Evolutionary conservation across 495 filamentous ascomycete species (phyloP), one percentile per base, ranked within the genome.

Genomic region (Opeltia flavorubescens): DNA sequence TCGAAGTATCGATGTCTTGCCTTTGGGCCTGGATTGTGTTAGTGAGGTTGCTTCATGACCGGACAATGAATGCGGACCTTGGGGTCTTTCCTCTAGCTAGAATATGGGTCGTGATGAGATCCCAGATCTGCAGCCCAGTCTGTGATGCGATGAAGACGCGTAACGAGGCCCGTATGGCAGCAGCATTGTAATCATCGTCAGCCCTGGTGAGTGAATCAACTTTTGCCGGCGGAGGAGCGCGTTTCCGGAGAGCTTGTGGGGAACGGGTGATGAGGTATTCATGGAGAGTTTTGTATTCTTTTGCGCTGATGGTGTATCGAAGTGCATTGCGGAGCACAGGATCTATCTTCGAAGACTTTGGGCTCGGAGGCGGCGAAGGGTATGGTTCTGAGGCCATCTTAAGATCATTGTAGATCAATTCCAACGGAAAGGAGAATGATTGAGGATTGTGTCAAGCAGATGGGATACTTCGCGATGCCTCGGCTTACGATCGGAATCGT

Each of bases 251-350:
- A 1, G 62, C 56, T 13, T 56, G 50, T 42, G 73, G 69, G 7
- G 80, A 76, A 30, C 80, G 79, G 50, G 80, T 84, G 46, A 82
- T 71, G 28, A 86, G 74, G 53, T 84, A 81, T 56, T 78, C 78
- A 62, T 94, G 84, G 20, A 95, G 75, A 2, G 79, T 67, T 50
- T 81, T 75, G 64, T 95, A 94, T 59, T 95, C 88, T 61, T 80
- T 78, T 38, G 82, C 79, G 62, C 81, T 88, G 38, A 95, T 74
- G 47, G 80, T 86, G 62, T 91, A 81, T 52, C 86, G 77, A 44
- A 94, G 71, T 33, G 83, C 79, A 62, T 86, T 88, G 62, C 83
- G 84, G 29, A 58, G 50, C 18, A 58, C 42, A 6, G 55, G 53
- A 43, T 55, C 55, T 15, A 25, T 30, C 26, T 46, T 43, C 17